Conservation (phyloP, 164 flowering plant species). For the Liriodendron chinense region DNA sequence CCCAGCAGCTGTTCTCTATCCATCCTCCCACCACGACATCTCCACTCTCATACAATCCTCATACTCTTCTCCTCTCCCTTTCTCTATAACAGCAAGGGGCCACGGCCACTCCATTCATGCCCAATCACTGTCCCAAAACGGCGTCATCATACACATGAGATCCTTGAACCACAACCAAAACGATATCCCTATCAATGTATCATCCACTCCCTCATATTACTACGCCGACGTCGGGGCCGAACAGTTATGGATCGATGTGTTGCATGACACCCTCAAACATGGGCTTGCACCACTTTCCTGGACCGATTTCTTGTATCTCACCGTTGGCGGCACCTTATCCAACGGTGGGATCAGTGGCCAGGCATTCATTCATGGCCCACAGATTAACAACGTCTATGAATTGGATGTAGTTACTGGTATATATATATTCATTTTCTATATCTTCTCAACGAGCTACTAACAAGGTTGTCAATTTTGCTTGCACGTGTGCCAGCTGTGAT, state of each 20-base stretch:
- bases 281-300: constrained; percentile 82
- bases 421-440: neutral
- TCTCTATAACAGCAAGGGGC: constrained; percentile 63
- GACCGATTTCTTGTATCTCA: constrained; percentile 85
- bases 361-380: constrained; percentile 75
- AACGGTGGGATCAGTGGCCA: constrained; percentile 93
- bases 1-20: constrained; percentile 60
- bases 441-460: no score
- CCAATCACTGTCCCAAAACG: constrained; percentile 66
- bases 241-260: constrained; percentile 74
- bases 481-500: no score
- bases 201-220: constrained; percentile 13
- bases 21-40: constrained; percentile 52
- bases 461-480: no score
- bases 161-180: constrained; percentile 23
- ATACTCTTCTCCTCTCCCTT: constrained; percentile 29
- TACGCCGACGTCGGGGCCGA: constrained; percentile 77
- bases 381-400: constrained; percentile 74
- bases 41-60: constrained; percentile 36
- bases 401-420: constrained; percentile 81
- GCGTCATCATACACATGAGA: constrained; percentile 79
- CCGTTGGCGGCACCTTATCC: constrained; percentile 91
- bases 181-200: constrained; percentile 34
- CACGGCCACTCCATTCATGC: constrained; percentile 72
- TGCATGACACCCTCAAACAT: constrained; percentile 41